phyloP scores from a whole-genome alignment of 768 basidiomycete species.

The Clathrus columnatus region DNA sequence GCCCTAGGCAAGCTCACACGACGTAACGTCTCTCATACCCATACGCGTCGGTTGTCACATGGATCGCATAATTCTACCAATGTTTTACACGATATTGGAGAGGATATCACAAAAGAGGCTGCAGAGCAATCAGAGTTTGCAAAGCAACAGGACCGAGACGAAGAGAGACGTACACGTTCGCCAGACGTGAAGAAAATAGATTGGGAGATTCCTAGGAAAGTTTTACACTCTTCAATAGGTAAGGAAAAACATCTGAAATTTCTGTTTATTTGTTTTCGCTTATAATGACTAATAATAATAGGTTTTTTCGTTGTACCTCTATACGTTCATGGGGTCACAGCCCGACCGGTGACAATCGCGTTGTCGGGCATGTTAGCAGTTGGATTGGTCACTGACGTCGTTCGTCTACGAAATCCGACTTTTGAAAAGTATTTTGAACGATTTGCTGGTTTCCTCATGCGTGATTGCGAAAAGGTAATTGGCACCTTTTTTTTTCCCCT shows the following conservation, averaged over 20 bases:
- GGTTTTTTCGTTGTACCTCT: slow-evolving; percentile 60
- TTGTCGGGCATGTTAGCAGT: slow-evolving; percentile 60
- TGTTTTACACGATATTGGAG: slow-evolving; percentile 8
- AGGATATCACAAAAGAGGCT: not conserved
- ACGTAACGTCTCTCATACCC: slow-evolving; percentile 2
- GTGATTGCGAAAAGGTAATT: slow-evolving; percentile 80
- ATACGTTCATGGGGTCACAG: slow-evolving; percentile 39
- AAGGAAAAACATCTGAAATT: slow-evolving; percentile 20
- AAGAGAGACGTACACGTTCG: not conserved
- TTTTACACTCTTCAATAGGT: slow-evolving; percentile 86
- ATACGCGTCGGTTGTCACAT: slow-evolving; percentile 7
- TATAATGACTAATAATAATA: slow-evolving; percentile 18
- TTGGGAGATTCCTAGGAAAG: slow-evolving; percentile 88
- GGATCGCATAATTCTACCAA: slow-evolving; percentile 1
- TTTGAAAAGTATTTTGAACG: slow-evolving; percentile 69
- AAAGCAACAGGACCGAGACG: not conserved
- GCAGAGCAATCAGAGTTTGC: not conserved
- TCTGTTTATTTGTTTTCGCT: not conserved
- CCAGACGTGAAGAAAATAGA: slow-evolving; percentile 35
- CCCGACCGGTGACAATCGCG: slow-evolving; percentile 45
- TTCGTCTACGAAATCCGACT: slow-evolving; percentile 55
- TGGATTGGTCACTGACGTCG: slow-evolving; percentile 64
- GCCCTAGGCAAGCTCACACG: slow-evolving; percentile 5
- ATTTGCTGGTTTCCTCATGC: slow-evolving; percentile 75
- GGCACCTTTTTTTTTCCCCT: slow-evolving; percentile 12